Evolutionary conservation across 345 rosid species (phyloP).

Genomic region (Mercurialis annua): DNA sequence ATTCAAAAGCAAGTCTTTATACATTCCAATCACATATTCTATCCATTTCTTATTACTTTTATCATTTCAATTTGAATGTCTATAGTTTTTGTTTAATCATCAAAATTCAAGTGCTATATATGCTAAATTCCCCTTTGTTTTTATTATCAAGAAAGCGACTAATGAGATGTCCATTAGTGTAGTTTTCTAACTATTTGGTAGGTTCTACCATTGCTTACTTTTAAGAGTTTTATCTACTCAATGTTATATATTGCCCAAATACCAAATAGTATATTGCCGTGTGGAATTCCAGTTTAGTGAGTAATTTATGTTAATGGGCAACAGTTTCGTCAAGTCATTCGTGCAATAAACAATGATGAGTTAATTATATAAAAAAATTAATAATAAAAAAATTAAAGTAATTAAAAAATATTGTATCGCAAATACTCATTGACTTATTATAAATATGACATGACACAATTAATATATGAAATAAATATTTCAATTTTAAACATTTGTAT

Average conservation of each 20-base stretch:
- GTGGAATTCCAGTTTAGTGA: conserved; percentile 11
- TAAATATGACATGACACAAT: too few relatives aligned
- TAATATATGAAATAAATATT: background rate
- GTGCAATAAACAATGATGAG: too few relatives aligned
- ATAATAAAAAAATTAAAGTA: conserved; percentile 12
- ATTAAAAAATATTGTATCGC: background rate
- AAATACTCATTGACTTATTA: too few relatives aligned
- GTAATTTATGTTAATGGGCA: too few relatives aligned
- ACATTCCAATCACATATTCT: conserved; percentile 1
- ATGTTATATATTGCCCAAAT: conserved; percentile 1
- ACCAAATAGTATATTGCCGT: conserved; percentile 11
- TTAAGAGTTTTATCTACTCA: background rate
- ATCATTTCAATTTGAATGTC: background rate
- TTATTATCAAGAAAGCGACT: conserved; percentile 33
- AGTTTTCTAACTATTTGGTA: conserved; percentile 4
- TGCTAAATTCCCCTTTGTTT: conserved; percentile 20
- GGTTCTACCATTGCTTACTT: conserved; percentile 20
- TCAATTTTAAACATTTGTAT: too few relatives aligned
- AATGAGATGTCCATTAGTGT: conserved; percentile 23
- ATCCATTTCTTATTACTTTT: background rate
- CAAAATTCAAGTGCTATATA: background rate
- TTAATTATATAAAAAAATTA: too few relatives aligned
- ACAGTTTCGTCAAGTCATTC: conserved; percentile 3
- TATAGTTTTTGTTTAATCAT: background rate
- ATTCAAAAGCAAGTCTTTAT: background rate